Evolutionary conservation across 805 yeast genomes (phyloP).

Genomic region (Saccharomycopsis schoenii): DNA sequence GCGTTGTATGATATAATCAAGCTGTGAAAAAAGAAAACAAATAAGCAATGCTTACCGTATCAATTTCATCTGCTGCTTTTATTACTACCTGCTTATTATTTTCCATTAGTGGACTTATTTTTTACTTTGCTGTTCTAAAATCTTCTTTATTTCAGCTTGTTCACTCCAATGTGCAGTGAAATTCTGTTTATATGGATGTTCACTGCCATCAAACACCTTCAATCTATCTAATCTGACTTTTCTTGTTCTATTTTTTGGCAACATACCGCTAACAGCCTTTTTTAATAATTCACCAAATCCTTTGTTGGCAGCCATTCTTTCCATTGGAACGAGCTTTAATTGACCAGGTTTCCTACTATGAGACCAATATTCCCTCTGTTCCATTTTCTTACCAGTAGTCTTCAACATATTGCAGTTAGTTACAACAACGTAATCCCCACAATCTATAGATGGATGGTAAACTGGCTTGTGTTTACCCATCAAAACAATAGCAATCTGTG

Average conservation of each 20-base stretch:
- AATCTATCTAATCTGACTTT: conserved; percentile 71
- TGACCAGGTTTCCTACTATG: conserved; percentile 90
- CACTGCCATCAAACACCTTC: conserved; percentile 79
- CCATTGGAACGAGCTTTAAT: conserved; percentile 75
- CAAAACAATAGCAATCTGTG: conserved; percentile 75
- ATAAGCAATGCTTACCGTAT: not conserved
- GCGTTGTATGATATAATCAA: too few species aligned
- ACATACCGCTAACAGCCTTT: conserved; percentile 92
- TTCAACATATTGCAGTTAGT: conserved; percentile 79
- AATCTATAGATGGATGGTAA: conserved; percentile 65
- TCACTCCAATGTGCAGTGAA: conserved; percentile 81
- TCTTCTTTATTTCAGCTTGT: conserved; percentile 34
- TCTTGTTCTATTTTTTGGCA: conserved; percentile 84
- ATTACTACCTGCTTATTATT: not conserved
- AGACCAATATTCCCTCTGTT: conserved; percentile 75
- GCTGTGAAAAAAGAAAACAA: too few species aligned
- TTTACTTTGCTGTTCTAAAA: conserved; percentile 1
- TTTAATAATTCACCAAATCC: conserved; percentile 82
- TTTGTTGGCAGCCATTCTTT: conserved; percentile 57
- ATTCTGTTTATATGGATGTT: conserved; percentile 78
- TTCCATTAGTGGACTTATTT: not conserved
- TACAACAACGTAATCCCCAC: conserved; percentile 95
- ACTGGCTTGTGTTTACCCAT: conserved; percentile 98
- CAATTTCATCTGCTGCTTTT: not conserved
- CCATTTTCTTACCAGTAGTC: conserved; percentile 77